Base-by-base conservation (phyloP, 306 rosid genomes). In the Luffa acutangula region DNA sequence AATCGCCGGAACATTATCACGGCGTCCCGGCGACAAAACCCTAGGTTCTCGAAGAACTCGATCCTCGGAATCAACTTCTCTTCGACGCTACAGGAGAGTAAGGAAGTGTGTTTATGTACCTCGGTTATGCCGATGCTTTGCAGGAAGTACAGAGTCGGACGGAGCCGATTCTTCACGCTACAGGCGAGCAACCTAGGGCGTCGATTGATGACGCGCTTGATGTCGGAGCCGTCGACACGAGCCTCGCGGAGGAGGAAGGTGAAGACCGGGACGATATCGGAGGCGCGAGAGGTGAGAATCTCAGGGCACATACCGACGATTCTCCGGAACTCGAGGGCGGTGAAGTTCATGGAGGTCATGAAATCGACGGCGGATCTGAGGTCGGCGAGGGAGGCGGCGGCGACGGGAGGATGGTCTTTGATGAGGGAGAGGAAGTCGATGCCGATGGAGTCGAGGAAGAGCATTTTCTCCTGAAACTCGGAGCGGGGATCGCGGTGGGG, bases 91-190 rank as follows among this genome's bases (percentile, higher is more conserved):
- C 92, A 88, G 3, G 98, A 89, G 39, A 95, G 91, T 70, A 95
- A 83, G 45, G 85, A 51, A 1, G 97, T 86, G 86, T 95, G 96
- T 65, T 73, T 90, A 78, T 84, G 78, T 70, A 91, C 92, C 84
- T 90, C 89, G 43, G 88, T 81, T 9, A 95, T 84, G 76, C 97
- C 97, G 18, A 95, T 89, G 83, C 90, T 87, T 76, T 92, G 98
- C 60, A 95, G 96, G 89, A 92, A 95, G 85, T 91, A 91, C 0
- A 95, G 79, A n/a, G 97, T 92, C 43, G 98, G 97, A 31, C 97
- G 97, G 49, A 95, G 97, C 51, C 83, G 93, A 59, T 83, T 58
- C 59, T 79, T 83, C 42, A 95, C 93, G 81, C 90, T 85, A 85
- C 90, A 88, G 53, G 83, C 88, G 21, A 95, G 90, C 83, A 95